A percentile compares a stretch with the other conserved stretches of the same genome.
phyloP scores from a whole-genome alignment of 2,329 filamentous ascomycete species.

The Penicillium sp. region DNA sequence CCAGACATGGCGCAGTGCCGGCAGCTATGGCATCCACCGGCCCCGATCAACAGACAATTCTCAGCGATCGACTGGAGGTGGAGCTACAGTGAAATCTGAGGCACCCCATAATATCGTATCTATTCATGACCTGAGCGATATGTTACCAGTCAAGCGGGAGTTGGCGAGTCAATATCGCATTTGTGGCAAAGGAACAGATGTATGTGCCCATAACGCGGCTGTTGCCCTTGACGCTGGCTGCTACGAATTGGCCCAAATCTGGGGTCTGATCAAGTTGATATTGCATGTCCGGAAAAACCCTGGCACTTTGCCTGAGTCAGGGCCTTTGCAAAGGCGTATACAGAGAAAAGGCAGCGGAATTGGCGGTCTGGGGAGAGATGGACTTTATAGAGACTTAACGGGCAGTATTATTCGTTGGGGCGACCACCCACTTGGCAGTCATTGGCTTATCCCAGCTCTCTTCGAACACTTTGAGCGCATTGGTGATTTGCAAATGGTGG shows the following conservation, averaged over 20 bases:
- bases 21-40: slow-evolving; percentile 56
- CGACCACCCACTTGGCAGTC: slow-evolving; percentile 53
- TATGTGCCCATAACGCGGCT: slow-evolving; percentile 79
- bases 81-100: slow-evolving; percentile 49
- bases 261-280: slow-evolving; percentile 76
- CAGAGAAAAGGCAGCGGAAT: slow-evolving; percentile 32
- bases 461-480: slow-evolving; percentile 59
- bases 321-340: slow-evolving; percentile 55
- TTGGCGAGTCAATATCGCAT: slow-evolving; percentile 79
- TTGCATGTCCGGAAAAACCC: slow-evolving; percentile 74
- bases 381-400: slow-evolving; percentile 33
- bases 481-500: slow-evolving; percentile 64
- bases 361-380: slow-evolving; percentile 31
- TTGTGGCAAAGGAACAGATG: slow-evolving; percentile 74
- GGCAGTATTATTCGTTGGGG: slow-evolving; percentile 54
- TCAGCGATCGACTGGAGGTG: slow-evolving; percentile 53
- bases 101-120: slow-evolving; percentile 66
- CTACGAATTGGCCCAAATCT: slow-evolving; percentile 72
- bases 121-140: slow-evolving; percentile 65
- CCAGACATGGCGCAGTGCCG: slow-evolving; percentile 49
- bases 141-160: slow-evolving; percentile 74
- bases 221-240: slow-evolving; percentile 71
- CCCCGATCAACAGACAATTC: slow-evolving; percentile 48
- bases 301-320: slow-evolving; percentile 58
- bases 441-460: slow-evolving; percentile 56